These are phyloP conservation scores for Dendrocalamus latiflorus DNA, from an alignment of 202 grass and related monocot genomes.

Conservation along the genomic window DNA sequence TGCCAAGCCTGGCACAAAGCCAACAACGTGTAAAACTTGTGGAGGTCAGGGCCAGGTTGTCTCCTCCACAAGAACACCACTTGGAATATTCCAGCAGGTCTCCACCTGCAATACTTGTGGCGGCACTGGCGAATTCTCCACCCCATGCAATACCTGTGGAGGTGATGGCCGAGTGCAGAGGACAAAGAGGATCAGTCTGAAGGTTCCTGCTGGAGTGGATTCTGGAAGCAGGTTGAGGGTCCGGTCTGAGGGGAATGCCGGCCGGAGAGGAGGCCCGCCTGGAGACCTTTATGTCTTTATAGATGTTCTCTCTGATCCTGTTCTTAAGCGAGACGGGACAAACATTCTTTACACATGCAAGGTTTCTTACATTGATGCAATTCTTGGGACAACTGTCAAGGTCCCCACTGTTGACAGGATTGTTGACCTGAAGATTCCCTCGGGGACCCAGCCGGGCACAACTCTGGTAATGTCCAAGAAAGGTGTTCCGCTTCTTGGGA, in stretches of 20 bases:
- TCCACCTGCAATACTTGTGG: too few species aligned
- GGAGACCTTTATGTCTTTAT: slow-evolving; percentile 98
- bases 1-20: slow-evolving; percentile 81
- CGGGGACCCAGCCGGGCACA: slow-evolving; percentile 83
- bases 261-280: slow-evolving; percentile 73
- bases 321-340: slow-evolving; percentile 87
- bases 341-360: slow-evolving; percentile 93
- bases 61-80: too few species aligned
- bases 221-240: too few species aligned
- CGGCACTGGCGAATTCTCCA: too few species aligned
- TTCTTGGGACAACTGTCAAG: slow-evolving; percentile 87
- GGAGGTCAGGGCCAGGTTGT: slow-evolving; percentile 90
- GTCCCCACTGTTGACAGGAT: slow-evolving; percentile 84
- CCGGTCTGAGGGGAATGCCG: too few species aligned
- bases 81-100: too few species aligned
- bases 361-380: slow-evolving; percentile 94
- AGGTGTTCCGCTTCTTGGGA: slow-evolving; percentile 82
- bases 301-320: slow-evolving; percentile 77
- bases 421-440: slow-evolving; percentile 91
- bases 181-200: too few species aligned
- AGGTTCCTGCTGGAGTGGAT: too few species aligned
- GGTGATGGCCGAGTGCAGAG: too few species aligned
- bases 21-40: slow-evolving; percentile 71
- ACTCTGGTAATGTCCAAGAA: slow-evolving; percentile 98
- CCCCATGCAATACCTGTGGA: too few species aligned